phyloP scores from a whole-genome alignment of 2,329 filamentous ascomycete genomes.

The Ophiostoma fasciatum region DNA sequence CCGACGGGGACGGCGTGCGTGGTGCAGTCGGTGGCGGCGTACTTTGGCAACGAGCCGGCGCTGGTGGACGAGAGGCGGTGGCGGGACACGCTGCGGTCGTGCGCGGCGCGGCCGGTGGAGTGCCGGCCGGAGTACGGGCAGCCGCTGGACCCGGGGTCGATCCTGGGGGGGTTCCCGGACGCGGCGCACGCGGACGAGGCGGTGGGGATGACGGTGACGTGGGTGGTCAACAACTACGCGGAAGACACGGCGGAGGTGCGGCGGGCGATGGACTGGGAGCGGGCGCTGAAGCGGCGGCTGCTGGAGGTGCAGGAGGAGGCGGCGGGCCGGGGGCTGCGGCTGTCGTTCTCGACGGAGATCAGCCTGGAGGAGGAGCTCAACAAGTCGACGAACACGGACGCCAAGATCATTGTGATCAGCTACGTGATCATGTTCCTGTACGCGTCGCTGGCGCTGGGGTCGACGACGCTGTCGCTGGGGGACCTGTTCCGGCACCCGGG shows the following conservation, averaged over 20 bases:
- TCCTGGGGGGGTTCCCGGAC: slow-evolving; percentile 66
- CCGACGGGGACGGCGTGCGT: slow-evolving; percentile 82
- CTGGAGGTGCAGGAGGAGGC: slow-evolving; percentile 73
- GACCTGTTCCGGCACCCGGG: slow-evolving; percentile 71
- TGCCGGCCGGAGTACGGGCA: slow-evolving; percentile 85
- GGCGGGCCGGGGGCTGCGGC: slow-evolving; percentile 55
- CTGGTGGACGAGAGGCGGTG: slow-evolving; percentile 52
- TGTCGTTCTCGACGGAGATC: slow-evolving; percentile 92
- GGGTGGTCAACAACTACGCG: slow-evolving; percentile 79
- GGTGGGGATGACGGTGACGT: slow-evolving; percentile 73
- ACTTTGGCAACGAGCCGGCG: slow-evolving; percentile 56
- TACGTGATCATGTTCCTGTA: slow-evolving; percentile 99
- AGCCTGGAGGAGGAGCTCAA: slow-evolving; percentile 92
- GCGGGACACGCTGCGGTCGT: slow-evolving; percentile 56
- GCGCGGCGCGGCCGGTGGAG: slow-evolving; percentile 63
- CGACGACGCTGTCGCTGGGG: slow-evolving; percentile 62
- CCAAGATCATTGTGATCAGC: slow-evolving; percentile 90
- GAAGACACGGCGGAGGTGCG: slow-evolving; percentile 58
- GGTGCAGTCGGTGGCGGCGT: slow-evolving; percentile 81
- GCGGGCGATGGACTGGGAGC: slow-evolving; percentile 80
- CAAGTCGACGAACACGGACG: slow-evolving; percentile 96
- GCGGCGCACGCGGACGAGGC: slow-evolving; percentile 55
- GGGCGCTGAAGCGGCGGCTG: slow-evolving; percentile 57
- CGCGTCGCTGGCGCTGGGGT: slow-evolving; percentile 81
- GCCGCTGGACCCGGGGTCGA: slow-evolving; percentile 69